Conservation (phyloP, 2,329 filamentous ascomycete genomes). For the Zasmidium angulare region DNA sequence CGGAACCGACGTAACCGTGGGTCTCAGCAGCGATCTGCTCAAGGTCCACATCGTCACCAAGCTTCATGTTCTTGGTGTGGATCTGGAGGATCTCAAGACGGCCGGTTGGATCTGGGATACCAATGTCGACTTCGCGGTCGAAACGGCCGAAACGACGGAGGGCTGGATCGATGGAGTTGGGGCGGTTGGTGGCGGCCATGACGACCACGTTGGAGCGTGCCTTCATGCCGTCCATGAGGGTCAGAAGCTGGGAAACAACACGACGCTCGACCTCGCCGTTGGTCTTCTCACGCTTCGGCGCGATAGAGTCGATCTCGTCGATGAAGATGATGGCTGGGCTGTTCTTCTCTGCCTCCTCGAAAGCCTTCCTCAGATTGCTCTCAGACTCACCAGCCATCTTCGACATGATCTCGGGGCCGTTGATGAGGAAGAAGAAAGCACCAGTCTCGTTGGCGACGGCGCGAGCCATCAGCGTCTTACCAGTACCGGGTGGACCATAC, state of each 20-base stretch:
- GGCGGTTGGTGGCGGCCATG: constrained; percentile 98
- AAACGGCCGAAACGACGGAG: constrained; percentile 98
- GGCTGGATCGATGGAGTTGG: constrained; percentile 97
- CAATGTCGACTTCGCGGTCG: constrained; percentile 98
- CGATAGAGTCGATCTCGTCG: constrained; percentile 98
- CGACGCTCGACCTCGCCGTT: constrained; percentile 98
- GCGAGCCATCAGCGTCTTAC: constrained; percentile 98
- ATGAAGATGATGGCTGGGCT: constrained; percentile 99
- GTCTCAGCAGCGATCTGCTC: constrained; percentile 97
- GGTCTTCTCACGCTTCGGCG: constrained; percentile 99
- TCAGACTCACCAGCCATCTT: constrained; percentile 99
- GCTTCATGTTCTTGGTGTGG: constrained; percentile 99
- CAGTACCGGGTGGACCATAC: constrained; percentile 90
- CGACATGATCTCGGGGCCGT: constrained; percentile 99
- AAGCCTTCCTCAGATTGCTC: constrained; percentile 97
- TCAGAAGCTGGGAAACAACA: constrained; percentile 94
- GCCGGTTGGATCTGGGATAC: constrained; percentile 94
- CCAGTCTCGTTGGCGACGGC: constrained; percentile 98
- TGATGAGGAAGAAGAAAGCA: constrained; percentile 99
- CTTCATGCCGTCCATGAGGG: constrained; percentile 99
- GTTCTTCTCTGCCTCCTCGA: constrained; percentile 99
- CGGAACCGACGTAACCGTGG: constrained; percentile 97
- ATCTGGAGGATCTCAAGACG: constrained; percentile 99
- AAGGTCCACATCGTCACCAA: constrained; percentile 92
- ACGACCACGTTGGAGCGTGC: constrained; percentile 97